These are phyloP conservation scores for Leishmania mexicana DNA, from an alignment of 208 protist genomes.

Conservation along the genomic window DNA sequence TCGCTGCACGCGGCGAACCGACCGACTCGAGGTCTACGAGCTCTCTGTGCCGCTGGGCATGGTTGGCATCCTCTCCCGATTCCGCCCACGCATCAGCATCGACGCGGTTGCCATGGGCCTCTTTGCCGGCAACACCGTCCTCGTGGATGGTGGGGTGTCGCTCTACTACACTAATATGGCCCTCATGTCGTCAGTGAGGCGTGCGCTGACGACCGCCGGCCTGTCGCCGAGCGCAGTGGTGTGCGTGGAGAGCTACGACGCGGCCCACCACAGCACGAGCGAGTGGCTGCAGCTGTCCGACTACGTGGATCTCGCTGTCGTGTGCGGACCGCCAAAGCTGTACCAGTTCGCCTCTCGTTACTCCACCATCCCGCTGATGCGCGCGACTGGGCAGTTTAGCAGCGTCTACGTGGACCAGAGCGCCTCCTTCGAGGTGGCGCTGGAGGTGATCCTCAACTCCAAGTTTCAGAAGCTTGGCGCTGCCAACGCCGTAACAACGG, in stretches of 20 bases:
- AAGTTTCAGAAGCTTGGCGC: constrained; percentile 51
- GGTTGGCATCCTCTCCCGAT: constrained; percentile 60
- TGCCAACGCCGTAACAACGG: constrained; percentile 52
- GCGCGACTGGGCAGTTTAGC: constrained; percentile 46
- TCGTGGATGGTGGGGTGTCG: constrained; percentile 52
- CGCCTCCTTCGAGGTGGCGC: constrained; percentile 50
- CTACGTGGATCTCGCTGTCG: constrained; percentile 53
- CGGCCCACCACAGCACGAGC: constrained; percentile 29
- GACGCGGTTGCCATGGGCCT: constrained; percentile 58
- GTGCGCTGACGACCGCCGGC: constrained; percentile 34
- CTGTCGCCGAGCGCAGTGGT: constrained; percentile 44
- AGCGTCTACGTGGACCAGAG: constrained; percentile 65
- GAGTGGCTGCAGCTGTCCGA: constrained; percentile 51
- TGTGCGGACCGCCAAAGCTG: constrained; percentile 56
- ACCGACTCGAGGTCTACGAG: constrained; percentile 37
- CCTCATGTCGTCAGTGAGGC: constrained; percentile 36
- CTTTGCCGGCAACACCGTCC: constrained; percentile 52
- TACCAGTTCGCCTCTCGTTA: constrained; percentile 44
- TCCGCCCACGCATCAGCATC: constrained; percentile 50
- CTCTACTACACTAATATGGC: constrained; percentile 47
- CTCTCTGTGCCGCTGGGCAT: constrained; percentile 57
- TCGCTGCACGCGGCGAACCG: constrained; percentile 24
- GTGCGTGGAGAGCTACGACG: constrained; percentile 49
- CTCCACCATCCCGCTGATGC: constrained; percentile 53
- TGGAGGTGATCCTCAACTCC: constrained; percentile 53